Conservation (phyloP, 257 asterid species). For the Plectranthus barbatus region DNA sequence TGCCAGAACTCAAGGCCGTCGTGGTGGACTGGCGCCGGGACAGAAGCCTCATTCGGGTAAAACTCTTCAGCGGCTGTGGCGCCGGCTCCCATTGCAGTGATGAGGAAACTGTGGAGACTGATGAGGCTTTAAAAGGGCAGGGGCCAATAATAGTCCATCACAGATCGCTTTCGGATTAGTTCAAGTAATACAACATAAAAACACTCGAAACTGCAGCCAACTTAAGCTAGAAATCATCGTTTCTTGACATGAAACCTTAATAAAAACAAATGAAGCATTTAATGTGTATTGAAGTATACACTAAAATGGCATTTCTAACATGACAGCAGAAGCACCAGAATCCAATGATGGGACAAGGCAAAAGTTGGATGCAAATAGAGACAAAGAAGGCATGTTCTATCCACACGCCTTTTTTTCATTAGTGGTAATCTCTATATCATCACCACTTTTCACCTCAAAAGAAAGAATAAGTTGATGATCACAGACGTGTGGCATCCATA, state of each 20-base stretch:
- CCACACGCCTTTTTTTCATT: constrained; percentile 26
- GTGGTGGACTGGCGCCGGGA: constrained; percentile 27
- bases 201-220: not conserved
- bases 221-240: not conserved
- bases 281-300: not conserved
- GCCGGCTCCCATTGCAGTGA: constrained; percentile 19
- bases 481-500: constrained; percentile 18
- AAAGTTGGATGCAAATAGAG: constrained; percentile 14
- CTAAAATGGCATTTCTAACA: not conserved
- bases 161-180: constrained; percentile 9
- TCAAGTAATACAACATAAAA: not conserved
- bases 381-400: constrained; percentile 23
- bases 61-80: not conserved
- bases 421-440: not conserved
- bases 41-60: not conserved
- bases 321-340: not conserved
- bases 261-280: not conserved
- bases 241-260: not conserved
- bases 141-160: constrained; percentile 1
- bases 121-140: constrained; percentile 15
- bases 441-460: constrained; percentile 16
- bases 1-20: constrained; percentile 60
- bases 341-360: constrained; percentile 18
- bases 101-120: constrained; percentile 9
- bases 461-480: constrained; percentile 18